These are phyloP conservation scores for Venturia effusa DNA, from an alignment of 2,329 filamentous ascomycete genomes.

Conservation along the genomic window DNA sequence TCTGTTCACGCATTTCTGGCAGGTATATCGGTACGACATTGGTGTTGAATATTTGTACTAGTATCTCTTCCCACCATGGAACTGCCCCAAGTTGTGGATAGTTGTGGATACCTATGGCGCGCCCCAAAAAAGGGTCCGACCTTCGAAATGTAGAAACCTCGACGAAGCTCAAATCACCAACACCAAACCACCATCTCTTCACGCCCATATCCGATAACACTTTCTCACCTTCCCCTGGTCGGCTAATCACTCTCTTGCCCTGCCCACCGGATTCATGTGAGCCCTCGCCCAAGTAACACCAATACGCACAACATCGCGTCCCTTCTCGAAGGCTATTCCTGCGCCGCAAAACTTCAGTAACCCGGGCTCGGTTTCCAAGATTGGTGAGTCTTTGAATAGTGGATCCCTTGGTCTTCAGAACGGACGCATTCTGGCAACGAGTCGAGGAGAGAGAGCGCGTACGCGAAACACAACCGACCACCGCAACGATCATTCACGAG, in stretches of 20 bases:
- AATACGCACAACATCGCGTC: not conserved
- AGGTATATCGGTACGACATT: conserved; percentile 12
- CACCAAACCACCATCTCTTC: not conserved
- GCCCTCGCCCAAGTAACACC: not conserved
- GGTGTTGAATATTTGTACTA: conserved; percentile 5
- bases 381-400: no score
- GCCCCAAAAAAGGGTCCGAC: no score
- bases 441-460: not conserved
- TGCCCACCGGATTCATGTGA: not conserved
- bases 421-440: not conserved
- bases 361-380: no score
- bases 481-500: not conserved
- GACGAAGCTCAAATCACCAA: not conserved
- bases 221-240: not conserved
- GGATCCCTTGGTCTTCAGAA: not conserved
- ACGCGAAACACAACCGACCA: not conserved
- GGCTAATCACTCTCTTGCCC: not conserved
- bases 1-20: conserved; percentile 5
- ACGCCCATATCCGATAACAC: not conserved
- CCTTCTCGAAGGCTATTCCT: not conserved
- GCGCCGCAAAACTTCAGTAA: not conserved
- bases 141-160: not conserved
- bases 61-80: not conserved
- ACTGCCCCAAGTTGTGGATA: not conserved
- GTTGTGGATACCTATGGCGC: no score